These are phyloP conservation scores for Cystofilobasidium macerans DNA, from an alignment of 768 basidiomycete genomes.

Conservation along the genomic window DNA sequence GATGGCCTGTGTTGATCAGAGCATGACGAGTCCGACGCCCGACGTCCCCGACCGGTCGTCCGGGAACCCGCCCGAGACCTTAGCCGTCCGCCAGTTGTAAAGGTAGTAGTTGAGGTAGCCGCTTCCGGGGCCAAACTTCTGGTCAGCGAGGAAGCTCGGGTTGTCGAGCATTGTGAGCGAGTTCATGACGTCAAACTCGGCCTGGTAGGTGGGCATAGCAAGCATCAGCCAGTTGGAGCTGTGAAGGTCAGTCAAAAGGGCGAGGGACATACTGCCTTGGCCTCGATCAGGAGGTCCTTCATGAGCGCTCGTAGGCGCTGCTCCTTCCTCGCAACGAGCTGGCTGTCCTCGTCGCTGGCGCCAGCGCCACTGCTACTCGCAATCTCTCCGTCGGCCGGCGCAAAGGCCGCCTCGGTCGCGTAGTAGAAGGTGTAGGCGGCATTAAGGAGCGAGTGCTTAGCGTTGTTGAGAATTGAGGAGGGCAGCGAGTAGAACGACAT, in stretches of 20 bases:
- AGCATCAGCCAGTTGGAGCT: not conserved
- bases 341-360: constrained; percentile 20
- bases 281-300: constrained; percentile 67
- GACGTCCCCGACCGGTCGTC: constrained; percentile 40
- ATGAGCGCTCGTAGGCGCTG: constrained; percentile 60
- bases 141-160: constrained; percentile 61
- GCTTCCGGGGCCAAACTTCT: constrained; percentile 91
- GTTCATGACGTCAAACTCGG: constrained; percentile 93
- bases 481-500: constrained; percentile 96
- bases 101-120: constrained; percentile 55
- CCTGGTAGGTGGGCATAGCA: constrained; percentile 38
- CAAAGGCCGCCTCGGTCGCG: constrained; percentile 64
- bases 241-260: not conserved
- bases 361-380: not conserved
- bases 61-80: constrained; percentile 53
- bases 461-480: constrained; percentile 72
- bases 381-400: constrained; percentile 27
- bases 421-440: constrained; percentile 96
- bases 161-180: constrained; percentile 94
- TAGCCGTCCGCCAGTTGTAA: constrained; percentile 86
- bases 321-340: constrained; percentile 49
- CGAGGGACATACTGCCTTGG: constrained; percentile 46
- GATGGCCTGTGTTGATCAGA: constrained; percentile 34
- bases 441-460: constrained; percentile 62
- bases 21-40: constrained; percentile 74